phyloP scores from a whole-genome alignment of 176 grass and related monocot genomes.

The Aegilops umbellulata region DNA sequence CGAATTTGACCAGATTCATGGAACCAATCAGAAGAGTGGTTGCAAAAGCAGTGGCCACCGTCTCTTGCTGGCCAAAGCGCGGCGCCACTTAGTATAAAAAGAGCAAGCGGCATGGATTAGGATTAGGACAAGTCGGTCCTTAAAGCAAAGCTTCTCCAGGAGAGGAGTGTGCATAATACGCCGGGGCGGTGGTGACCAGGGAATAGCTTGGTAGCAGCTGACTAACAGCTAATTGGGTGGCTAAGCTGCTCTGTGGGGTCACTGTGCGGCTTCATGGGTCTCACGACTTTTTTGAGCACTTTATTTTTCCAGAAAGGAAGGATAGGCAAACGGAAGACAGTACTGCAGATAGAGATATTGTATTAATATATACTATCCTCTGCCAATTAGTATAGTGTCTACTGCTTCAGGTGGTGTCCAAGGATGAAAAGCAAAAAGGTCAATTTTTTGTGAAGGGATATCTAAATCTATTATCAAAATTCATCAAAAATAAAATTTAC shows the following conservation, averaged over 20 bases:
- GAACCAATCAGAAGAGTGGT: conserved; percentile 18
- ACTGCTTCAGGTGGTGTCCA: neutral
- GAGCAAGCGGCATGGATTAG: conserved; percentile 24
- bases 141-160: conserved; percentile 1
- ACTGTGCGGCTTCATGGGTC: conserved; percentile 13
- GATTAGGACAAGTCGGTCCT: conserved; percentile 20
- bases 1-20: neutral
- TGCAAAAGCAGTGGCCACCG: conserved; percentile 38
- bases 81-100: neutral
- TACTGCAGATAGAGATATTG: neutral
- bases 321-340: neutral
- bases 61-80: conserved; percentile 18
- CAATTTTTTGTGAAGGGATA: no score
- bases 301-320: neutral
- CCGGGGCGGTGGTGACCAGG: neutral
- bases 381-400: neutral
- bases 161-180: neutral
- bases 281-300: neutral
- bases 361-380: neutral
- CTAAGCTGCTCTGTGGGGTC: conserved; percentile 28
- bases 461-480: no score
- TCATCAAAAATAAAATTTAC: no score
- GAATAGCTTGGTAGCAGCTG: neutral
- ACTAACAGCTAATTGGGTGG: conserved; percentile 28
- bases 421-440: neutral